A percentile compares a stretch with the other conserved stretches of the same genome.
These are phyloP conservation scores for Rhododendron ferrugineum DNA, from an alignment of 148 eudicot genomes.

Conservation along the genomic window DNA sequence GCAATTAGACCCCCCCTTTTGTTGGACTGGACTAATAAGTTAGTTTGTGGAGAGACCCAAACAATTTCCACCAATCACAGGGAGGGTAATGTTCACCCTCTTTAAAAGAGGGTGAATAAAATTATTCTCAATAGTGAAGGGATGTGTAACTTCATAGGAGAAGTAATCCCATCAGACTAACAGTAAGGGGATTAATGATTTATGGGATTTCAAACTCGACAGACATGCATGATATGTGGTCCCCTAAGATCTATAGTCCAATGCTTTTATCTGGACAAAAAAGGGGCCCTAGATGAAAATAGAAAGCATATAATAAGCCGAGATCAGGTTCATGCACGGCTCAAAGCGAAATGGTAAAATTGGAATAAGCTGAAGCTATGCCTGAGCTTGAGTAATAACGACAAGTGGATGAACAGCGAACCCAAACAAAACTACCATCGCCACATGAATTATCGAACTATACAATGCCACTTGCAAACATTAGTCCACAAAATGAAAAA, in stretches of 20 bases:
- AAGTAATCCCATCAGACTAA: neutral
- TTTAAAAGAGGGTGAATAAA: too few species aligned
- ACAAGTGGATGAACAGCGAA: neutral
- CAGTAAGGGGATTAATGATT: neutral
- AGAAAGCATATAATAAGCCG: neutral
- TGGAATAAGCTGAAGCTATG: neutral
- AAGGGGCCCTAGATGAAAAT: neutral
- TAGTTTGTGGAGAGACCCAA: too few species aligned
- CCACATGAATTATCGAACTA: neutral
- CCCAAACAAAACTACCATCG: neutral
- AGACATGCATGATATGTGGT: neutral
- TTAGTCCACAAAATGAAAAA: constrained; percentile 1
- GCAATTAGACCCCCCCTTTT: neutral
- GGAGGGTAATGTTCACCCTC: too few species aligned
- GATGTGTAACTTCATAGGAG: neutral
- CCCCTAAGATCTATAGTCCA: neutral
- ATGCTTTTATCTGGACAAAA: neutral
- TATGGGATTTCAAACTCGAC: neutral
- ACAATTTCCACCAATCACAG: too few species aligned
- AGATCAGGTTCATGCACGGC: neutral
- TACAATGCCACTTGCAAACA: neutral
- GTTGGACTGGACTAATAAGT: neutral
- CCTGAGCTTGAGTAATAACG: neutral
- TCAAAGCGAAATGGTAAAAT: neutral
- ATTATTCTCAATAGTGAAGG: neutral